Percentiles rank a stretch among this genome's conserved stretches.
phyloP scores from a whole-genome alignment of 129 eudicot genomes.

The Tagetes patula region DNA sequence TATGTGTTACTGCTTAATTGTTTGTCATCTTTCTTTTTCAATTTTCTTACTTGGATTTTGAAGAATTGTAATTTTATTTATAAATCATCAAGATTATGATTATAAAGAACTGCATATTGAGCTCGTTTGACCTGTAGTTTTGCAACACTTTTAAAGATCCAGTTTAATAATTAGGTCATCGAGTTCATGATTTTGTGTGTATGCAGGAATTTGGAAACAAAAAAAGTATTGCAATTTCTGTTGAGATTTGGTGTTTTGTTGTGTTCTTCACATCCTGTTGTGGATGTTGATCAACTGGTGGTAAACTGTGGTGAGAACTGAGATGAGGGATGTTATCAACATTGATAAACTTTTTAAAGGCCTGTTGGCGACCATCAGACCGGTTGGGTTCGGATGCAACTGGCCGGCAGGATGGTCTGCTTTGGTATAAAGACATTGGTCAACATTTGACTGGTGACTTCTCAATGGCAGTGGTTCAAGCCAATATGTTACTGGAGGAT shows the following conservation, averaged over 20 bases:
- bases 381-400: constrained; percentile 47
- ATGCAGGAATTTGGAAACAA: constrained; percentile 18
- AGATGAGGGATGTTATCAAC: constrained; percentile 84
- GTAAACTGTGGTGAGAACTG: constrained; percentile 46
- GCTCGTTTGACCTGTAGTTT: constrained; percentile 25
- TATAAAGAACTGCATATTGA: constrained; percentile 14
- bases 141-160: constrained; percentile 18
- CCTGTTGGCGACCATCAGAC: constrained; percentile 65
- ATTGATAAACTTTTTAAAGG: constrained; percentile 61
- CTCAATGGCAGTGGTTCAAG: constrained; percentile 84
- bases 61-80: background rate
- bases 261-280: constrained; percentile 47
- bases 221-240: background rate
- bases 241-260: constrained; percentile 7
- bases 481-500: constrained; percentile 74
- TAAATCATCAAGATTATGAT: background rate
- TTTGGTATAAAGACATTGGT: constrained; percentile 75
- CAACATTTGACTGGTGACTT: constrained; percentile 65
- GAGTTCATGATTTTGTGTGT: background rate
- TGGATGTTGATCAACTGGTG: constrained; percentile 58
- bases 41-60: constrained; percentile 20
- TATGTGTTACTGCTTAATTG: too few species aligned
- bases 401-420: constrained; percentile 66
- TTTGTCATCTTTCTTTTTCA: constrained; percentile 3
- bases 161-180: constrained; percentile 10